These are phyloP conservation scores for Apocynum venetum DNA, from an alignment of 257 asterid genomes.

Conservation along the genomic window DNA sequence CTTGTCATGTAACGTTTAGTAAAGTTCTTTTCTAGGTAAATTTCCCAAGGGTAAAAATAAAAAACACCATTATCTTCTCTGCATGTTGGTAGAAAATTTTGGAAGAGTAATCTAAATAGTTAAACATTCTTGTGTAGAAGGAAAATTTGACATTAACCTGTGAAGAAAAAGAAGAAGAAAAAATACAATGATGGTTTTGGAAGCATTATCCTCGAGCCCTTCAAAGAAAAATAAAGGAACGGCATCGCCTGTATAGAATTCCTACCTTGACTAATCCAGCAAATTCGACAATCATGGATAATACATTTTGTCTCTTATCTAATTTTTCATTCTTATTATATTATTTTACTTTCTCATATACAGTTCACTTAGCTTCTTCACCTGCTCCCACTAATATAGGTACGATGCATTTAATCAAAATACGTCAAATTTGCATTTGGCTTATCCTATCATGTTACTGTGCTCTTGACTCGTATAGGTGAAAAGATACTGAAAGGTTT, in stretches of 20 bases:
- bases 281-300: neutral
- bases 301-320: neutral
- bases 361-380: neutral
- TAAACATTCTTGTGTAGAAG: no score
- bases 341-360: neutral
- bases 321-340: neutral
- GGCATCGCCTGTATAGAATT: neutral
- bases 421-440: neutral
- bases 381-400: neutral
- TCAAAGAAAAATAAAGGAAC: slow-evolving; percentile 18
- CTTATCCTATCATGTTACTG: neutral
- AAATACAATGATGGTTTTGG: neutral
- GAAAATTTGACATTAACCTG: no score
- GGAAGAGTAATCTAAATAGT: no score
- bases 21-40: no score
- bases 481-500: no score
- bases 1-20: neutral
- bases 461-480: no score
- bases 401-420: slow-evolving; percentile 7
- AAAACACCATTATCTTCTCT: no score
- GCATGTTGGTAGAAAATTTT: no score
- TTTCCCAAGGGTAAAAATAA: no score
- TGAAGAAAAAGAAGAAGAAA: neutral
- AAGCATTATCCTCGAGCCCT: slow-evolving; percentile 39
- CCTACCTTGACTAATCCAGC: slow-evolving; percentile 14